Evolutionary conservation across 257 asterid genomes (phyloP).

Genomic region (Solanum infundibuliforme): DNA sequence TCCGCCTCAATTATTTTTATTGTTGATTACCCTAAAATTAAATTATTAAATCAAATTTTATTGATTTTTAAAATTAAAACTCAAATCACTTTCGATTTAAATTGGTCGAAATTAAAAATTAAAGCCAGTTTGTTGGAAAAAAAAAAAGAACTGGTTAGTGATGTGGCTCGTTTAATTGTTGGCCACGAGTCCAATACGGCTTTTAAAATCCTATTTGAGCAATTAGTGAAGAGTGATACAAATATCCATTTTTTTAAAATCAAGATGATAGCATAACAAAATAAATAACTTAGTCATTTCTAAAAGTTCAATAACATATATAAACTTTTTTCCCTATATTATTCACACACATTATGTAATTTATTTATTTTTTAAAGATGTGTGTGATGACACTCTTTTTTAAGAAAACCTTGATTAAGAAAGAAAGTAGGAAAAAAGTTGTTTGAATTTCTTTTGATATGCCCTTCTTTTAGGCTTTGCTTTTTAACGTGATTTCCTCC

Average conservation of each 20-base stretch:
- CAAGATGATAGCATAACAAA: background rate
- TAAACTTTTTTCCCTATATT: background rate
- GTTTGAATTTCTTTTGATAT: background rate
- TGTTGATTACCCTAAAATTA: background rate
- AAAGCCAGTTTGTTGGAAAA: background rate
- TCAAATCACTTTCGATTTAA: background rate
- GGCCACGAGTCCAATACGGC: background rate
- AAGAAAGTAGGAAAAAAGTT: background rate
- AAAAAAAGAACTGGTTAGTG: background rate
- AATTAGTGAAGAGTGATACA: background rate
- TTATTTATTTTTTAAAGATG: background rate
- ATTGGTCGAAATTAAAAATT: background rate
- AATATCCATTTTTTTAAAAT: too few relatives aligned
- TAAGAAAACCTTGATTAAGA: background rate
- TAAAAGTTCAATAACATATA: too few relatives aligned
- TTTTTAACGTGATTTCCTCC: constrained; percentile 70
- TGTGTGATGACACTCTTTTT: background rate
- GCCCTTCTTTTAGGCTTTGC: constrained; percentile 5
- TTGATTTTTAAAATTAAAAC: background rate
- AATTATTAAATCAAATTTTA: background rate
- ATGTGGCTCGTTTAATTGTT: background rate
- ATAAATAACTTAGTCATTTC: too few relatives aligned
- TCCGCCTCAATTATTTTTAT: background rate
- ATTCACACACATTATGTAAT: background rate
- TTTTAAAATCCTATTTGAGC: background rate